A percentile compares a stretch with the other conserved stretches of the same genome.
Evolutionary conservation across 768 basidiomycete species (phyloP).

Genomic region (Lactarius trivialis): DNA sequence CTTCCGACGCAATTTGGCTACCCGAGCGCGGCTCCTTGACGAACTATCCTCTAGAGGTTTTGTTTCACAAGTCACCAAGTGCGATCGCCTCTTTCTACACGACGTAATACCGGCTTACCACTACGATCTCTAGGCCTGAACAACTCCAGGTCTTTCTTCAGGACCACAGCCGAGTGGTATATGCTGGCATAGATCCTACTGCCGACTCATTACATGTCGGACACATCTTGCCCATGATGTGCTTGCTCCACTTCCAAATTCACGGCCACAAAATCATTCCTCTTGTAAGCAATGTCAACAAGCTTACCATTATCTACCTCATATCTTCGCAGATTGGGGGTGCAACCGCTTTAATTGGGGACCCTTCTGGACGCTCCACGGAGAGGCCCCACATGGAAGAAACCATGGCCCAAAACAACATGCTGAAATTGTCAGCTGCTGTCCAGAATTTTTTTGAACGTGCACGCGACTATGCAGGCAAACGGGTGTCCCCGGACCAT

Average conservation of each 20-base stretch:
- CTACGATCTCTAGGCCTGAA: conserved; percentile 17
- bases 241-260: conserved; percentile 79
- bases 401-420: conserved; percentile 59
- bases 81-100: not conserved
- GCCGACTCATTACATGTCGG: conserved; percentile 88
- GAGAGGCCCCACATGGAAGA: conserved; percentile 69
- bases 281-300: conserved; percentile 50
- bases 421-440: conserved; percentile 51
- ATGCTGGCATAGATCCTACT: conserved; percentile 91
- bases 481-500: conserved; percentile 9
- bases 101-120: not conserved
- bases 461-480: conserved; percentile 54
- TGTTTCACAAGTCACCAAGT: conserved; percentile 23
- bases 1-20: conserved; percentile 4
- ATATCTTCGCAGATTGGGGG: conserved; percentile 70
- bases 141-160: conserved; percentile 15
- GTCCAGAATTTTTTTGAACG: conserved; percentile 67
- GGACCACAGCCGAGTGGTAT: conserved; percentile 46
- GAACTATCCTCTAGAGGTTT: conserved; percentile 20
- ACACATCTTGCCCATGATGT: conserved; percentile 84
- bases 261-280: conserved; percentile 80
- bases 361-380: conserved; percentile 83
- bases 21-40: not conserved
- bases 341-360: conserved; percentile 93
- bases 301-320: not conserved